Percentiles rank a stretch among this genome's conserved stretches.
phyloP scores from a whole-genome alignment of 139 green algal species.

The Parachlorella kessleri region DNA sequence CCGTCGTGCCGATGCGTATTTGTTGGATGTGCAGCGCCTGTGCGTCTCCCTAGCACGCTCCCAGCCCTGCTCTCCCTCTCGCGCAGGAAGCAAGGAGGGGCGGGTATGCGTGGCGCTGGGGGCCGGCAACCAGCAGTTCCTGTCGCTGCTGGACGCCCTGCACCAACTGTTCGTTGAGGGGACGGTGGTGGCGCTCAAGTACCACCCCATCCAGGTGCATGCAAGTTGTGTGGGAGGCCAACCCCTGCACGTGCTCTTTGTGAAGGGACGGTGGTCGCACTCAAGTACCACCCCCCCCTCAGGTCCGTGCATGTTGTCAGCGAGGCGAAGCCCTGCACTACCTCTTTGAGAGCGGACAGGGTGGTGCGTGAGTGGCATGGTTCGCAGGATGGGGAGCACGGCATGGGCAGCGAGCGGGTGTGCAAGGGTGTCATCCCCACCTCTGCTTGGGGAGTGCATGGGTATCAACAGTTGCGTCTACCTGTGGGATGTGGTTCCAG shows the following conservation, averaged over 20 bases:
- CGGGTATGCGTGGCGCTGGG: constrained; percentile 56
- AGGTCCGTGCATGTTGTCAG: constrained; percentile 53
- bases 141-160: constrained; percentile 60
- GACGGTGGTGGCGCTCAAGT: constrained; percentile 76
- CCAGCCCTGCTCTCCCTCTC: no score
- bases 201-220: constrained; percentile 75
- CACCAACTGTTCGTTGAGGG: constrained; percentile 71
- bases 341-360: constrained; percentile 68
- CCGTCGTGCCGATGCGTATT: no score
- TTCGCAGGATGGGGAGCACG: no score
- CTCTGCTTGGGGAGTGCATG: no score
- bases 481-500: no score
- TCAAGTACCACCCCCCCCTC: constrained; percentile 84
- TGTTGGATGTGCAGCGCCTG: no score
- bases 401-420: no score
- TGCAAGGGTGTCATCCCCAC: no score
- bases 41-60: no score
- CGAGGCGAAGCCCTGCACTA: constrained; percentile 59
- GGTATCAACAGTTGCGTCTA: no score
- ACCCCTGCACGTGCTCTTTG: constrained; percentile 70
- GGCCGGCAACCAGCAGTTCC: constrained; percentile 63
- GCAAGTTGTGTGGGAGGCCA: constrained; percentile 32
- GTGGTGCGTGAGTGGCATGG: no score
- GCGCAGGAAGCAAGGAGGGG: neutral
- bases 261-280: constrained; percentile 71